A percentile compares a stretch with the other conserved stretches of the same genome.
phyloP scores from a whole-genome alignment of 192 early-diverging fungal genomes.

The Coemansia sp. region DNA sequence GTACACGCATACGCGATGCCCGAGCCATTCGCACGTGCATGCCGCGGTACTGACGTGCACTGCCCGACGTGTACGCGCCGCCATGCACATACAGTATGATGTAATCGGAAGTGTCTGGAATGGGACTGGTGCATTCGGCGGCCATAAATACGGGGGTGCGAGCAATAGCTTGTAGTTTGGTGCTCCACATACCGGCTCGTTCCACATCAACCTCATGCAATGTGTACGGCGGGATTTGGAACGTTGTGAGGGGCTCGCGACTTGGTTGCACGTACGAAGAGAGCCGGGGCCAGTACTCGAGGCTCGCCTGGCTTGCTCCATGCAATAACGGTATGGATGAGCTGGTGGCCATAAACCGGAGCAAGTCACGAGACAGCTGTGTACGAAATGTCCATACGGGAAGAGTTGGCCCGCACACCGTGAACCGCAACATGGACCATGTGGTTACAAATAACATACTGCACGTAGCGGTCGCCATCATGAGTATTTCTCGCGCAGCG shows the following conservation, averaged over 20 bases:
- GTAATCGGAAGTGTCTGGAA: not conserved
- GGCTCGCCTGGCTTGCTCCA: not conserved
- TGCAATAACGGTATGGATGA: not conserved
- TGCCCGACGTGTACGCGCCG: conserved; percentile 62
- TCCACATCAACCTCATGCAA: no score
- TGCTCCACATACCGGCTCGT: no score
- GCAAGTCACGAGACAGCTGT: conserved; percentile 23
- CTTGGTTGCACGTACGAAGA: not conserved
- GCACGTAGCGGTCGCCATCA: not conserved
- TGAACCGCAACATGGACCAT: conserved; percentile 3
- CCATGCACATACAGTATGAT: conserved; percentile 74
- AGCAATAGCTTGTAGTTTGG: not conserved
- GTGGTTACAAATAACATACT: not conserved
- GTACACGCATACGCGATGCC: conserved; percentile 25
- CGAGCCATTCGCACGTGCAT: conserved; percentile 55
- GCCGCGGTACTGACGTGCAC: conserved; percentile 35
- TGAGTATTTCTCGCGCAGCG: not conserved
- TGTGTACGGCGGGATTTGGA: conserved; percentile 4
- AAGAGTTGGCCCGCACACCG: conserved; percentile 7
- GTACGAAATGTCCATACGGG: conserved; percentile 21
- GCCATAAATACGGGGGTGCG: not conserved
- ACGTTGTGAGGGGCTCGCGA: not conserved
- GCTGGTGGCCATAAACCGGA: conserved; percentile 13
- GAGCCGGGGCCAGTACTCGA: conserved; percentile 6
- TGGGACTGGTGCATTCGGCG: no score